Percentiles rank a stretch among this genome's conserved stretches.
phyloP scores from a whole-genome alignment of 352 stramenopile genomes.

The Pythium rhizo-oryzae region DNA sequence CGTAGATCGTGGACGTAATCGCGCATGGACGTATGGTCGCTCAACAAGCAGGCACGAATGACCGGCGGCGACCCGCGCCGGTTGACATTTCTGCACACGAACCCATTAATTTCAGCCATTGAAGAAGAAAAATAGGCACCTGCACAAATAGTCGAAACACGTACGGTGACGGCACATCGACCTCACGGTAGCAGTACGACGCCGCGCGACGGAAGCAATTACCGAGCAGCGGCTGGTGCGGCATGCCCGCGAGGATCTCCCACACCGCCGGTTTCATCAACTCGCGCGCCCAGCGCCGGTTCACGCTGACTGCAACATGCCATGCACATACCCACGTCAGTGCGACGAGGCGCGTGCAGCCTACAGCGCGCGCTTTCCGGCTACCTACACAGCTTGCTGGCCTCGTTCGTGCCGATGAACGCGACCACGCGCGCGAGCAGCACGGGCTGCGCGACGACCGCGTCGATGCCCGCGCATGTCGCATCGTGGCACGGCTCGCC shows the following conservation, averaged over 20 bases:
- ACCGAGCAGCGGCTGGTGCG: slow-evolving; percentile 71
- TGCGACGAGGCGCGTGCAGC: not conserved
- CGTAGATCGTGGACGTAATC: slow-evolving; percentile 88
- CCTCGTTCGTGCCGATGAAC: slow-evolving; percentile 66
- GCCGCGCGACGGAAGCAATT: slow-evolving; percentile 85
- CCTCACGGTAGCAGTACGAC: slow-evolving; percentile 88
- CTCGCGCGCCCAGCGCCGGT: slow-evolving; percentile 72
- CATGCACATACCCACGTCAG: not conserved
- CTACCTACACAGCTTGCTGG: slow-evolving; percentile 29
- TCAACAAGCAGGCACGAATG: slow-evolving; percentile 81
- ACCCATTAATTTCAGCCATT: slow-evolving; percentile 6
- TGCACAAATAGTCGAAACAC: not conserved
- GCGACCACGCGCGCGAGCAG: slow-evolving; percentile 66
- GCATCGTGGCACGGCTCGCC: slow-evolving; percentile 6
- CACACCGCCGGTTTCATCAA: slow-evolving; percentile 83
- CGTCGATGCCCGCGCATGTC: slow-evolving; percentile 22
- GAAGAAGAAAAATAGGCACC: not conserved
- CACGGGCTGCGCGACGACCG: slow-evolving; percentile 52
- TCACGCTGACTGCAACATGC: slow-evolving; percentile 60
- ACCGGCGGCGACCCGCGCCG: slow-evolving; percentile 79
- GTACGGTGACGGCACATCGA: slow-evolving; percentile 87
- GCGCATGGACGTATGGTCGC: slow-evolving; percentile 83
- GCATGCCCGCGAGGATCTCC: slow-evolving; percentile 81
- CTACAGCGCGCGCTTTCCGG: not conserved
- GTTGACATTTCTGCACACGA: slow-evolving; percentile 76